Evolutionary conservation across 164 flowering plant species (phyloP).

Genomic region (Liriodendron chinense): DNA sequence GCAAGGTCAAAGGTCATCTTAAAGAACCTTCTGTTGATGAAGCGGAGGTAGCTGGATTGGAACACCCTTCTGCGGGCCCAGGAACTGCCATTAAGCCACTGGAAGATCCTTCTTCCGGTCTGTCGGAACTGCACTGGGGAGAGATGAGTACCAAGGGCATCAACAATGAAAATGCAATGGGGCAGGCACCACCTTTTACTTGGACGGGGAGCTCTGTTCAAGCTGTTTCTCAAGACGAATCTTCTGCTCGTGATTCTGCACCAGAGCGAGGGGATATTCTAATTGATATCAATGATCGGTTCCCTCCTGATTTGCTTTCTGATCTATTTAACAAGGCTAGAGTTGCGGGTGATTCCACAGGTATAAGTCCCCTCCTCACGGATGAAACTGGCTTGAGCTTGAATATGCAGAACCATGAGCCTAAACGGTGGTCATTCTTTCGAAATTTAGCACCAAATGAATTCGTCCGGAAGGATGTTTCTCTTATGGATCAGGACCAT

Average conservation of each 20-base stretch:
- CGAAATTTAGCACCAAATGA: slow-evolving; percentile 74
- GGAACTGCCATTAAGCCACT: slow-evolving; percentile 24
- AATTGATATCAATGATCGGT: slow-evolving; percentile 85
- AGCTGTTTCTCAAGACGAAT: slow-evolving; percentile 29
- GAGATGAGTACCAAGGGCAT: slow-evolving; percentile 26
- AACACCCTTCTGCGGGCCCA: slow-evolving; percentile 16
- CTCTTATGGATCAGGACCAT: slow-evolving; percentile 84
- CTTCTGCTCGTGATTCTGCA: slow-evolving; percentile 24
- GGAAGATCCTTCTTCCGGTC: slow-evolving; percentile 33
- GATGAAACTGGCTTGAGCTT: slow-evolving; percentile 84
- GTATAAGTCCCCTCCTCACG: slow-evolving; percentile 27
- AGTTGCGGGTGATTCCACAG: slow-evolving; percentile 39
- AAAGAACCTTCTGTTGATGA: slow-evolving; percentile 14
- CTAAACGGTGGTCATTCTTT: slow-evolving; percentile 88
- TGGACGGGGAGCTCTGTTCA: slow-evolving; percentile 29
- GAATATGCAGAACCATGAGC: slow-evolving; percentile 87
- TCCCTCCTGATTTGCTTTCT: slow-evolving; percentile 83
- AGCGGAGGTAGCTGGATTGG: slow-evolving; percentile 22
- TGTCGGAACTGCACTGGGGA: slow-evolving; percentile 27
- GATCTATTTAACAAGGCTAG: slow-evolving; percentile 70
- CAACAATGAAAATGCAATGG: slow-evolving; percentile 14
- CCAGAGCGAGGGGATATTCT: slow-evolving; percentile 55
- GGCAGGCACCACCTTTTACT: slow-evolving; percentile 23
- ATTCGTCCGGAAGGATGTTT: slow-evolving; percentile 55
- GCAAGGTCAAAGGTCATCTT: slow-evolving; percentile 11